Conservation (phyloP, 202 grass and related monocot genomes). For the Alloteropsis angusta region DNA sequence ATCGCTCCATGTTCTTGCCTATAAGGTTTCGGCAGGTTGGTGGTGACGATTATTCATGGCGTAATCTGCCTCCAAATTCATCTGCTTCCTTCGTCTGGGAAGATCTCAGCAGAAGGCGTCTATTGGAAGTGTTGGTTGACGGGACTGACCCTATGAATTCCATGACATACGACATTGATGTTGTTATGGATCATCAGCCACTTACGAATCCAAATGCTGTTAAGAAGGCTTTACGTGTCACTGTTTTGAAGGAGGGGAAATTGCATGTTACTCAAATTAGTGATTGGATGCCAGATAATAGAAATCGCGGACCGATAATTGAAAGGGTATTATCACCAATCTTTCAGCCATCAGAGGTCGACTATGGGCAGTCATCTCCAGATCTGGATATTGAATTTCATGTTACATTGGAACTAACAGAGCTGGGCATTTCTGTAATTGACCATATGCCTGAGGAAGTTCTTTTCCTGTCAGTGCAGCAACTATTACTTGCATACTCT, state of each 20-base stretch:
- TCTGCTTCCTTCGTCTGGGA: constrained; percentile 89
- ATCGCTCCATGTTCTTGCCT: constrained; percentile 94
- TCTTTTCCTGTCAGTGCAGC: constrained; percentile 87
- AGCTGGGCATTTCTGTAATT: constrained; percentile 72
- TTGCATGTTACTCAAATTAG: constrained; percentile 55
- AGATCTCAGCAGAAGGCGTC: constrained; percentile 64
- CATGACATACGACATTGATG: constrained; percentile 72
- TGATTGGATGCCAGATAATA: constrained; percentile 86
- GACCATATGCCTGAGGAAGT: constrained; percentile 99
- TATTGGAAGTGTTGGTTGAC: constrained; percentile 84
- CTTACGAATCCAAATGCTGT: constrained; percentile 38
- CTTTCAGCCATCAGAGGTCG: constrained; percentile 66
- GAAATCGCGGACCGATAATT: constrained; percentile 31
- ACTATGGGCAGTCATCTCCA: constrained; percentile 61
- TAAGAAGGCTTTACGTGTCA: constrained; percentile 62
- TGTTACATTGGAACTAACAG: constrained; percentile 77
- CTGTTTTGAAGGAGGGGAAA: constrained; percentile 87
- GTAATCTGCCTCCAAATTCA: constrained; percentile 76
- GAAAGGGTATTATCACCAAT: constrained; percentile 60
- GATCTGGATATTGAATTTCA: constrained; percentile 73
- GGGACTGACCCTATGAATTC: constrained; percentile 56
- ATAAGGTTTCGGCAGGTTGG: constrained; percentile 72
- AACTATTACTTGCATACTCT: constrained; percentile 74
- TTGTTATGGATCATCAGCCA: constrained; percentile 69
- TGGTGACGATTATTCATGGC: constrained; percentile 72